Conservation (phyloP, 225 moss, liverwort and hornwort species). For the Takakia lepidozioides region DNA sequence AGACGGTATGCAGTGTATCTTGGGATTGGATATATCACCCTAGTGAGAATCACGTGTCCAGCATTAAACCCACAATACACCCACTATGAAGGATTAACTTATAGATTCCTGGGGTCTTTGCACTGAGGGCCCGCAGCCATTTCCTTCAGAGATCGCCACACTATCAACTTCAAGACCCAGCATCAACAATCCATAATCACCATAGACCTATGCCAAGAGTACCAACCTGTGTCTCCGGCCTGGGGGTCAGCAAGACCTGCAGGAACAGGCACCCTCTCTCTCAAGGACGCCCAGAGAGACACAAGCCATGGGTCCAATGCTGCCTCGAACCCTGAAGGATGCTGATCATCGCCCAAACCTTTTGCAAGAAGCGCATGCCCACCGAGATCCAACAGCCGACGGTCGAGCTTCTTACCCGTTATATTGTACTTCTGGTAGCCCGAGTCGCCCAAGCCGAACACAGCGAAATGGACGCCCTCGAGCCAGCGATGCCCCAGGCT, state of each 20-base stretch:
- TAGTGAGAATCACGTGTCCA: no score
- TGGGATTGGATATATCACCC: no score
- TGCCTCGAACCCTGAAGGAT: conserved; percentile 95
- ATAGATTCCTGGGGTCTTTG: no score
- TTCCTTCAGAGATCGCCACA: no score
- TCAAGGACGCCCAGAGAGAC: conserved; percentile 60
- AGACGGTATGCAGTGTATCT: no score
- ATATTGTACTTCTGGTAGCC: conserved; percentile 94
- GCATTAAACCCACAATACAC: no score
- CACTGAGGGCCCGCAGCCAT: no score
- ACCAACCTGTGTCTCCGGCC: conserved; percentile 69
- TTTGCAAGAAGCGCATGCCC: conserved; percentile 45
- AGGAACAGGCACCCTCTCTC: conserved; percentile 63
- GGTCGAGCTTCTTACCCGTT: conserved; percentile 90
- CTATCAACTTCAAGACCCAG: no score
- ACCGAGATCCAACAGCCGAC: conserved; percentile 75
- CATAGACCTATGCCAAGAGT: no score
- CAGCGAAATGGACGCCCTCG: conserved; percentile 44
- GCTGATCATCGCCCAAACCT: conserved; percentile 98
- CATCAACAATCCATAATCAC: no score
- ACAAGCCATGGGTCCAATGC: conserved; percentile 91
- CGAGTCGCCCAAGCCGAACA: conserved; percentile 95
- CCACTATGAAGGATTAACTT: no score
- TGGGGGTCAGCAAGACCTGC: conserved; percentile 58
- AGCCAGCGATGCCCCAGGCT: conserved; percentile 77